These are phyloP conservation scores for Mediolabrus comicus DNA, from an alignment of 108 stramenopile genomes.

Conservation along the genomic window DNA sequence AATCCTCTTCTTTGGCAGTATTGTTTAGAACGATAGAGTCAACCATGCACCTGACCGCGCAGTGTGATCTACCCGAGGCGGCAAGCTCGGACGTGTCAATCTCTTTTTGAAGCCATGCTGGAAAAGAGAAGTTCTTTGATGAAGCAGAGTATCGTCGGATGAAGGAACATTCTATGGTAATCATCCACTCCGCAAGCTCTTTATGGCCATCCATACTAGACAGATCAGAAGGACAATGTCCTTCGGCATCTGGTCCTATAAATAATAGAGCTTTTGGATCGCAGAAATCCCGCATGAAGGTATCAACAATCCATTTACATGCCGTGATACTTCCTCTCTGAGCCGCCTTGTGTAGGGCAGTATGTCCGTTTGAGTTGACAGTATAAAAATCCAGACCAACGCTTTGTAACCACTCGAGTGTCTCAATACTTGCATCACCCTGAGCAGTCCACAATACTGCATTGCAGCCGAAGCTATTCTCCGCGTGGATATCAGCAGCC, in stretches of 20 bases:
- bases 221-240: constrained; percentile 83
- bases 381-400: constrained; percentile 50
- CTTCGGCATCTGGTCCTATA: constrained; percentile 72
- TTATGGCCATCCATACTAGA: constrained; percentile 73
- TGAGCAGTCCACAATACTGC: constrained; percentile 84
- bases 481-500: constrained; percentile 53
- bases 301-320: constrained; percentile 62
- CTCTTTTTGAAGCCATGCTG: neutral
- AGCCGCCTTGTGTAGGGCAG: constrained; percentile 81
- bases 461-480: constrained; percentile 81
- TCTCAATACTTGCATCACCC: constrained; percentile 47
- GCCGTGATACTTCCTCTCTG: constrained; percentile 63
- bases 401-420: constrained; percentile 57
- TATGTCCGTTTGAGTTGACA: constrained; percentile 80
- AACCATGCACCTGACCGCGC: neutral
- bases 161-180: constrained; percentile 20
- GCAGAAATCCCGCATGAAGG: constrained; percentile 12
- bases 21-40: neutral
- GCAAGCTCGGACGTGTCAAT: neutral
- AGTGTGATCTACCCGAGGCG: neutral
- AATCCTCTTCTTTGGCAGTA: too few species aligned
- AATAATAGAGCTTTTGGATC: constrained; percentile 18
- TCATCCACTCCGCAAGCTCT: constrained; percentile 47
- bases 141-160: neutral
- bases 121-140: neutral